A percentile compares a stretch with the other conserved stretches of the same genome.
Conservation (phyloP, 73 alveolate species). For the Paramecium primaurelia region DNA sequence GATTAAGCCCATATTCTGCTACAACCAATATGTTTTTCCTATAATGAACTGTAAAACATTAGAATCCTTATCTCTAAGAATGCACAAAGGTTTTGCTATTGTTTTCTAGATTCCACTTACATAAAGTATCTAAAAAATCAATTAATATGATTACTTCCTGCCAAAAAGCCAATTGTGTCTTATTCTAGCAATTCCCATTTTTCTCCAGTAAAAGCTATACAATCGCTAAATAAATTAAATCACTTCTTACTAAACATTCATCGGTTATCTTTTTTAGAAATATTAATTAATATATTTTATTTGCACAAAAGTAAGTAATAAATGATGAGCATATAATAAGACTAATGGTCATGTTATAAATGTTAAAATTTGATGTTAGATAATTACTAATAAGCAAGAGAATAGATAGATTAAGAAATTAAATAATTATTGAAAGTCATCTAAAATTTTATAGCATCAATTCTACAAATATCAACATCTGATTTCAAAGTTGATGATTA, state of each 20-base stretch:
- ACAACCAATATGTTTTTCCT: constrained; percentile 75
- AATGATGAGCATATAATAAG: too few species aligned
- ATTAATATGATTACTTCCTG: constrained; percentile 51
- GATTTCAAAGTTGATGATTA: too few species aligned
- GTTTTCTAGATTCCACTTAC: constrained; percentile 73
- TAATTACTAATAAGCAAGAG: too few species aligned
- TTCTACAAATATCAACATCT: too few species aligned
- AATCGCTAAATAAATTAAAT: not conserved
- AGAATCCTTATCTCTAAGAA: constrained; percentile 72
- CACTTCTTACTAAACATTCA: not conserved
- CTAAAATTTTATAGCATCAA: too few species aligned
- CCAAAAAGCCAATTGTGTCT: constrained; percentile 54
- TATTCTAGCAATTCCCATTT: constrained; percentile 25
- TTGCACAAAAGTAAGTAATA: not conserved
- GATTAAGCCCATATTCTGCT: constrained; percentile 84
- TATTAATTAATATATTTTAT: not conserved
- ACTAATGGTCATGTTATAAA: too few species aligned
- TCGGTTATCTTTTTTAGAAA: not conserved
- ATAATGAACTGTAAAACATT: constrained; percentile 66
- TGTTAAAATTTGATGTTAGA: too few species aligned
- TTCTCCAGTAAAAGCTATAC: constrained; percentile 1
- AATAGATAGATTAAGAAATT: too few species aligned
- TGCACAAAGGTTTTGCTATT: constrained; percentile 77
- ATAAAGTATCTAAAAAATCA: constrained; percentile 55
- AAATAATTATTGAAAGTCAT: too few species aligned